Evolutionary conservation across 106 monocot genomes (phyloP), one percentile per base, ranked within the genome.

Genomic region (Xerophyta viscosa): DNA sequence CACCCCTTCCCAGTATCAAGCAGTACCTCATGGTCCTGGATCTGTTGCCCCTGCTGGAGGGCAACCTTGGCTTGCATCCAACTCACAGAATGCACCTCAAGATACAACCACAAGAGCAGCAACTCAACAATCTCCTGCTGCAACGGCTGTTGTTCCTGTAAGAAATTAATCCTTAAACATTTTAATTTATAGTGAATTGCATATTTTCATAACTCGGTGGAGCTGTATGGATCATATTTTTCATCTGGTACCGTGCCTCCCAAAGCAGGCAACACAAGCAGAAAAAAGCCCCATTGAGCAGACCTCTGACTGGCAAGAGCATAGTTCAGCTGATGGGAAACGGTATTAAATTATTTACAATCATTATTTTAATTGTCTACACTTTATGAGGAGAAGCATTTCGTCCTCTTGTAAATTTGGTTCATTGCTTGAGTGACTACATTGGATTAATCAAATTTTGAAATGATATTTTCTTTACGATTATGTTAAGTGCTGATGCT

Each of bases 241-340:
- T 50, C 14, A 9, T 28, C 12, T 6, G 26, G 21, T 30, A 21
- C 29, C 14, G 21, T 41, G 27, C 28, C 26, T 44, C 23, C 18
- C 6, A 61, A 66, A 36, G 50, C 37, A 83, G 72, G 46, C 37
- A 47, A 22, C 37, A 41, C 58, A 27, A 60, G 55, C 31, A n/a
- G 79, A 92, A 46, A 15, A 69, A 47, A 66, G 27, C 37, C 30
- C 64, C 20, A 48, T 31, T 10, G 82, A 89, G 44, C 62, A 52
- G 12, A 8, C 39, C 11, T 61, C 87, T 47, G 96, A 98, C 53
- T 98, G 96, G 96, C 78, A 85, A 80, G 96, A 89, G 49, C 89
- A 89, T 71, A 75, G 75, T 26, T 39, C 89, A 64, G 65, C 68
- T 61, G 89, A 98, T 80, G 96, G 96, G 47, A 98, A 86, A 74